Percentiles rank a stretch among this genome's conserved stretches.
Conservation (phyloP, 257 asterid genomes). For the Striga asiatica region DNA sequence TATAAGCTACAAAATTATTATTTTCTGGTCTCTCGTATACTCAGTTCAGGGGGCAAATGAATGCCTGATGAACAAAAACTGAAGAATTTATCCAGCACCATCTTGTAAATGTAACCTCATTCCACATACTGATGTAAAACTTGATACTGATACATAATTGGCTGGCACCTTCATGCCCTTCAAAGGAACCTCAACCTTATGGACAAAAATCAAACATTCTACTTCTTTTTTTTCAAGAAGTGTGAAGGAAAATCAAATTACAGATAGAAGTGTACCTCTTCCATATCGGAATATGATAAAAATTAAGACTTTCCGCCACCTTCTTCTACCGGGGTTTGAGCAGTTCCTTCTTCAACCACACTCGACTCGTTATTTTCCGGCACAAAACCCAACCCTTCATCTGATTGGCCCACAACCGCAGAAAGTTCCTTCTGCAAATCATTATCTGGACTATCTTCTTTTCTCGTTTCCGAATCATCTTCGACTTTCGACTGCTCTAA, state of each 20-base stretch:
- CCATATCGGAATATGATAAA: neutral
- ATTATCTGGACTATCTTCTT: neutral
- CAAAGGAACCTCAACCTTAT: too few species aligned
- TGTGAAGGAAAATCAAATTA: too few species aligned
- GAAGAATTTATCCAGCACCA: too few species aligned
- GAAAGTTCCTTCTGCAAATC: neutral
- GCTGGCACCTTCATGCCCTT: too few species aligned
- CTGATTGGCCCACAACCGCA: neutral
- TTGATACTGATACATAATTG: too few species aligned
- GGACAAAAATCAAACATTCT: too few species aligned
- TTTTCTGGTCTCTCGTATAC: too few species aligned
- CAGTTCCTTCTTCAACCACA: neutral
- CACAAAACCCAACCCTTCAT: neutral
- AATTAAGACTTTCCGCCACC: neutral
- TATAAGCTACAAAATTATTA: too few species aligned
- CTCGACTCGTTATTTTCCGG: neutral
- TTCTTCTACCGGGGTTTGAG: neutral
- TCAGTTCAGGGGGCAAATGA: too few species aligned
- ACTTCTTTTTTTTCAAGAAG: neutral
- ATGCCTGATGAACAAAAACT: too few species aligned
- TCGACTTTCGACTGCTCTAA: constrained; percentile 16
- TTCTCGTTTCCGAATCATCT: constrained; percentile 18
- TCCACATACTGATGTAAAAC: too few species aligned
- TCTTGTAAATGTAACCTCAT: too few species aligned
- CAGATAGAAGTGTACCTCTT: neutral